Base-by-base conservation (phyloP, 495 filamentous ascomycete genomes). In the Penicillium pulvis region DNA sequence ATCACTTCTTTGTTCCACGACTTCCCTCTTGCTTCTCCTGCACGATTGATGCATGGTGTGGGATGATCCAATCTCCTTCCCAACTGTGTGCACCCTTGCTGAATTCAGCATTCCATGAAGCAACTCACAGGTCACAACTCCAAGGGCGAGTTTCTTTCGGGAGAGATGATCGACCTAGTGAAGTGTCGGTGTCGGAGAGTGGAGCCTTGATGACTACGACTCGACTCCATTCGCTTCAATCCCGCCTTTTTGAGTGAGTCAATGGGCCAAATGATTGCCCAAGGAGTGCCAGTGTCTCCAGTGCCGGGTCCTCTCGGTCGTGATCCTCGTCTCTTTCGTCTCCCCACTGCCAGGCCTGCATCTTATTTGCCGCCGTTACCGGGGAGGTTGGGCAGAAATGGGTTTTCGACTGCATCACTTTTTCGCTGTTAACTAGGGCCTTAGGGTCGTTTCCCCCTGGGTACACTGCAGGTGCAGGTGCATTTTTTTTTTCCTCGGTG, bases 381-480 rank as follows among this genome's bases (percentile, higher is more conserved):
- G 70, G 63, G 59, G 58, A 57, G 64, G 66, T 76, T 75, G 75
- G 75, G 75, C 71, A 77, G 66, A 68, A 70, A 77, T 61, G 56
- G 58, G 53, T 45, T 19, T 39, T 61, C 52, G 55, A 66, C 63
- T 58, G 64, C 66, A 62, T 69, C 60, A 61, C 56, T 61, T 58
- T 60, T 49, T 49, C 28, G 28, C 28, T 28, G 28, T 28, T 28
- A 5, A 39, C 31, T 55, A 4, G 43, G 59, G 49, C 55, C 31
- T 24, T 35, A 19, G 28, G 14, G 6, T n/a, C 23, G 2, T 33
- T 33, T 31, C 46, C 43, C 55, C 53, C 23, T 45, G 56, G 59
- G 46, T 48, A 59, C 59, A 62, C 52, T 56, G 57, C 54, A 58
- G 51, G 6, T 56, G 57, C 54, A 58, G 51, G 6, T 24, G 45